A percentile compares a stretch with the other conserved stretches of the same genome.
phyloP scores from a whole-genome alignment of 2,329 filamentous ascomycete species.

The Conoideocrella luteorostrata region DNA sequence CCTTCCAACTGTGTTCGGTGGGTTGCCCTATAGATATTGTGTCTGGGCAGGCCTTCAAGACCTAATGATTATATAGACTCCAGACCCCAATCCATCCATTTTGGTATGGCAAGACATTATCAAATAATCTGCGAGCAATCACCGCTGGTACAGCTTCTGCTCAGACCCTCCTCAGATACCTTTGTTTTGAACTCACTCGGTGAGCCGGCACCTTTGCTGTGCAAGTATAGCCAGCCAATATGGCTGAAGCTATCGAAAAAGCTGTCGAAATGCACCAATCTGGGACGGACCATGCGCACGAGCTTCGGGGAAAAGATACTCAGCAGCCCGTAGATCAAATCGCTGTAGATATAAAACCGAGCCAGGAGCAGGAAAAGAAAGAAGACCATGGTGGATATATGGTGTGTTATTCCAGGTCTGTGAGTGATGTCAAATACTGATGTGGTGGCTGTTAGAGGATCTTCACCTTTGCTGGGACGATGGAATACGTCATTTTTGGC shows the following conservation, averaged over 20 bases:
- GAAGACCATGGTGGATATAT: conserved; percentile 6
- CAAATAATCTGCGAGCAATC: too few relatives aligned
- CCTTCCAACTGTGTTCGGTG: too few relatives aligned
- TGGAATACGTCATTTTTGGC: conserved; percentile 22
- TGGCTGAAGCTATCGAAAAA: background rate
- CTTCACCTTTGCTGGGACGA: conserved; percentile 20
- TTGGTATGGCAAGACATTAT: too few relatives aligned
- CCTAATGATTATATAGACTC: too few relatives aligned
- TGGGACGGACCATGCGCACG: background rate
- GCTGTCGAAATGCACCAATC: background rate
- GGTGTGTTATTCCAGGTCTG: background rate
- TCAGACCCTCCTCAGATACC: too few relatives aligned
- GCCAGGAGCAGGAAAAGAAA: background rate
- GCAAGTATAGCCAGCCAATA: background rate
- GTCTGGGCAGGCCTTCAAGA: too few relatives aligned
- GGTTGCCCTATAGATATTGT: too few relatives aligned
- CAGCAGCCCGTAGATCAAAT: too few relatives aligned
- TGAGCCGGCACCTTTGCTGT: too few relatives aligned
- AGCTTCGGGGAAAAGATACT: background rate
- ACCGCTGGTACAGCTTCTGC: too few relatives aligned
- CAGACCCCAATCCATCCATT: too few relatives aligned
- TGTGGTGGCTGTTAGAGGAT: conserved; percentile 19
- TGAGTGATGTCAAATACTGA: background rate
- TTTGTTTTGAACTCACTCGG: too few relatives aligned
- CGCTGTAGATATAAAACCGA: background rate